Conservation (phyloP, 495 filamentous ascomycete species). For the Penicillium subrubescens region DNA sequence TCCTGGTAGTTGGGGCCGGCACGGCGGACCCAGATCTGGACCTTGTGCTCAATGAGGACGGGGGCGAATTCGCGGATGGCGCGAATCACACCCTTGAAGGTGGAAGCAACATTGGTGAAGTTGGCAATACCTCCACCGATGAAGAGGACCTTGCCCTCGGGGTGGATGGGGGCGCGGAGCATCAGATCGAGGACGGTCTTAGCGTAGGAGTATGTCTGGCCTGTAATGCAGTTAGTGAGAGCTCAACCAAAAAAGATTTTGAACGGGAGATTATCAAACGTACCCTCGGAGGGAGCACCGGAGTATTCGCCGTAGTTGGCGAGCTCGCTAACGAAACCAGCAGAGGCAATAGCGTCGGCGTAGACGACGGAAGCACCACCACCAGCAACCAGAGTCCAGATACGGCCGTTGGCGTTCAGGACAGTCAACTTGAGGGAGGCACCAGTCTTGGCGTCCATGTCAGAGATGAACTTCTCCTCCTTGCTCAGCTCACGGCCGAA, state of each 20-base stretch:
- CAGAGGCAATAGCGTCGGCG: slow-evolving; percentile 96
- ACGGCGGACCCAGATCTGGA: slow-evolving; percentile 99
- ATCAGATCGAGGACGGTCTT: slow-evolving; percentile 96
- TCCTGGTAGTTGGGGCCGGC: slow-evolving; percentile 99
- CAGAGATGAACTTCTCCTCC: slow-evolving; percentile 98
- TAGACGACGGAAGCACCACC: slow-evolving; percentile 99
- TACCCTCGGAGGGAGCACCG: slow-evolving; percentile 91
- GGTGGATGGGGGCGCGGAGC: slow-evolving; percentile 83
- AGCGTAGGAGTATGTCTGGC: slow-evolving; percentile 96
- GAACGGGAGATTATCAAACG: neutral
- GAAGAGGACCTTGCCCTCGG: slow-evolving; percentile 97
- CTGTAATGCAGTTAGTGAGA: neutral
- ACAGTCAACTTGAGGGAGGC: slow-evolving; percentile 98
- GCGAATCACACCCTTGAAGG: slow-evolving; percentile 99
- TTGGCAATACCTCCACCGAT: slow-evolving; percentile 99
- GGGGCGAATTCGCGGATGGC: slow-evolving; percentile 90
- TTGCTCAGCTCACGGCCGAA: slow-evolving; percentile 98
- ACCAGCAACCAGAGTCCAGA: slow-evolving; percentile 98
- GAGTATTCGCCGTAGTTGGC: slow-evolving; percentile 99
- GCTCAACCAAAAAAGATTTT: neutral
- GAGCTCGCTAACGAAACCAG: slow-evolving; percentile 92
- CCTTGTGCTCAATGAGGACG: slow-evolving; percentile 90
- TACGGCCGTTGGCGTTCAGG: slow-evolving; percentile 84
- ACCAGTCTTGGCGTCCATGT: slow-evolving; percentile 98
- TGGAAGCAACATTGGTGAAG: slow-evolving; percentile 96